These are phyloP conservation scores for Symbiotaphrina buchneri DNA, from an alignment of 495 filamentous ascomycete species.

Conservation along the genomic window DNA sequence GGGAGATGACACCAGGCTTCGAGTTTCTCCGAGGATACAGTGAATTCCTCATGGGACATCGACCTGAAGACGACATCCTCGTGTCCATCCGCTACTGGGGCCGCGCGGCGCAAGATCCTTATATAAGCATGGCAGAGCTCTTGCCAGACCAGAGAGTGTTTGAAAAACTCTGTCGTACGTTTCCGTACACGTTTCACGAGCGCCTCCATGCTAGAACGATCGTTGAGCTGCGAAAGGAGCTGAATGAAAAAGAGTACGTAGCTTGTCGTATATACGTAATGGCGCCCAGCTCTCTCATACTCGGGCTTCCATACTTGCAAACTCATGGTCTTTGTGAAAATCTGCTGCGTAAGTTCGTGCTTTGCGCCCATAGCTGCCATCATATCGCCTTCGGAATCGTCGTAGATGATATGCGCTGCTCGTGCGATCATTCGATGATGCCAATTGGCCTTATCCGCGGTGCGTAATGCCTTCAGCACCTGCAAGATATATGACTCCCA, in stretches of 20 bases:
- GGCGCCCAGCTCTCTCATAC: conserved; percentile 62
- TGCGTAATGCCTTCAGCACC: conserved; percentile 49
- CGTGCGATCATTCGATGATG: conserved; percentile 82
- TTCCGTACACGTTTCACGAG: conserved; percentile 65
- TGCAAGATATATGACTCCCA: conserved; percentile 62
- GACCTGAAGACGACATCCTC: conserved; percentile 65
- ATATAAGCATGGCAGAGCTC: conserved; percentile 54
- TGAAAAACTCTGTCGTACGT: conserved; percentile 62
- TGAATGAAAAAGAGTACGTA: conserved; percentile 66
- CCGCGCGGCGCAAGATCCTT: conserved; percentile 45
- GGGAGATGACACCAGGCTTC: conserved; percentile 25
- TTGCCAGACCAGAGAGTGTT: conserved; percentile 71
- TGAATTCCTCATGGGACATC: conserved; percentile 64
- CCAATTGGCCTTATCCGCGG: conserved; percentile 87
- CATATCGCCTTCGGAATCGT: conserved; percentile 20
- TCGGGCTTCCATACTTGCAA: conserved; percentile 95
- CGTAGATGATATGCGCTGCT: conserved; percentile 54
- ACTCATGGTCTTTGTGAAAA: conserved; percentile 87
- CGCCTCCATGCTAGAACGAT: conserved; percentile 57
- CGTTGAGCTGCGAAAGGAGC: conserved; percentile 52
- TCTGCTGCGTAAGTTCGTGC: conserved; percentile 56
- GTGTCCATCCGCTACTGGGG: conserved; percentile 35
- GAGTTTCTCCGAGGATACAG: conserved; percentile 26
- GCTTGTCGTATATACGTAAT: conserved; percentile 81
- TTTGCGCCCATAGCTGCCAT: conserved; percentile 39